phyloP scores from a whole-genome alignment of 2,329 filamentous ascomycete genomes.

The Neoscytalidium dimidiatum region DNA sequence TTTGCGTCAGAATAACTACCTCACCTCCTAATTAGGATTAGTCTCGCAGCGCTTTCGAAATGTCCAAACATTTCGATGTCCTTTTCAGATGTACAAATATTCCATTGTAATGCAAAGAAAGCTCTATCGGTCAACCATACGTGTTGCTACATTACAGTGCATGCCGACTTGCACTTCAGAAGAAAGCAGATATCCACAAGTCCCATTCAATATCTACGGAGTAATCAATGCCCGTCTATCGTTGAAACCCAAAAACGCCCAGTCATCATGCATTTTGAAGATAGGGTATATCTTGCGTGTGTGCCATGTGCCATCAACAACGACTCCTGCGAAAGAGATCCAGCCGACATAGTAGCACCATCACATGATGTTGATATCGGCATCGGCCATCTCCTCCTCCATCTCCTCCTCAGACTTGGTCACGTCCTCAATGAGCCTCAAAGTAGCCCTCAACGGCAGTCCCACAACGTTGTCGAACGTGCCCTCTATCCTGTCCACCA shows the following conservation, averaged over 20 bases:
- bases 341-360: neutral
- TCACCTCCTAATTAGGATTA: too few species aligned
- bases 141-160: too few species aligned
- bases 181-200: neutral
- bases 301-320: slow-evolving; percentile 14
- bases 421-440: slow-evolving; percentile 87
- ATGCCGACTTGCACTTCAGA: neutral
- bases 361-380: neutral
- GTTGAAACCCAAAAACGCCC: slow-evolving; percentile 3
- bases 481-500: slow-evolving; percentile 88
- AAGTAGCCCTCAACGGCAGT: slow-evolving; percentile 73
- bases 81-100: too few species aligned
- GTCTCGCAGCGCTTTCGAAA: too few species aligned
- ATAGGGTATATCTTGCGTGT: slow-evolving; percentile 19
- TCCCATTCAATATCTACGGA: slow-evolving; percentile 8
- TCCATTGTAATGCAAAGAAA: too few species aligned
- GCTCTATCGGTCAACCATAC: too few species aligned
- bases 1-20: too few species aligned
- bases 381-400: slow-evolving; percentile 51
- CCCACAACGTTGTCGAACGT: slow-evolving; percentile 94
- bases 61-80: too few species aligned
- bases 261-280: slow-evolving; percentile 9
- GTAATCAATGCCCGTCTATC: neutral
- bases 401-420: slow-evolving; percentile 65
- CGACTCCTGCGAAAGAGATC: neutral